Base-by-base conservation (phyloP, 768 basidiomycete genomes). In the Trichaptum fuscoviolaceum region DNA sequence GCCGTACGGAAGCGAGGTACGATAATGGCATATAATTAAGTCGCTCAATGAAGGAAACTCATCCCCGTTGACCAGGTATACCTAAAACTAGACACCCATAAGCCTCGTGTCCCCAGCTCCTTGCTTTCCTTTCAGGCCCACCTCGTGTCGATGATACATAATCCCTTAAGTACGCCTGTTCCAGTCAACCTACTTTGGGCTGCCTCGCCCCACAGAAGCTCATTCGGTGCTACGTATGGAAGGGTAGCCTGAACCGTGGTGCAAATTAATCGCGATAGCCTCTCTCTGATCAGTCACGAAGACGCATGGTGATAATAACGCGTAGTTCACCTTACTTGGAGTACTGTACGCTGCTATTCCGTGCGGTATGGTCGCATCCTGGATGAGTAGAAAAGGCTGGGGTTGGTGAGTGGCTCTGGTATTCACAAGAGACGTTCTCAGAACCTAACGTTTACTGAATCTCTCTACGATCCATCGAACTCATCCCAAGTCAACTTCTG, bases 221-320 rank as follows among this genome's bases (percentile, higher is more conserved):
- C 42, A 52, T 52, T 52, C 20, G 42, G 42, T 52, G 20, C 42
- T 12, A 52, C 12, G 42, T 52, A 52, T 52, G 42, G 42, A 15
- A 52, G 42, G 42, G 20, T 15, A 52, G 42, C 15, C 15, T 20
- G 42, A 52, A 52, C 42, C 42, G 42, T 52, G 42, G 42, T 52
- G 5, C 42, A 52, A 52, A 52, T 52, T 4, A 52, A 52, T 52
- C 42, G 42, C 12, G 42, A 52, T 52, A 52, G 42, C 42, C 15
- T 12, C 20, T 15, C 42, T 52, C 20, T 12, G 42, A 52, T 52
- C 42, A 52, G 42, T 52, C 42, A 52, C 42, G 42, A 52, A 52
- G 42, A 52, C 42, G 42, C 42, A 52, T 52, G 42, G 42, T 52
- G 42, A 52, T 52, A 52, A 52, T 52, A 52, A 52, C 42, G 42